Conservation (phyloP, 2,329 filamentous ascomycete species). For the Paraphoma sp. region DNA sequence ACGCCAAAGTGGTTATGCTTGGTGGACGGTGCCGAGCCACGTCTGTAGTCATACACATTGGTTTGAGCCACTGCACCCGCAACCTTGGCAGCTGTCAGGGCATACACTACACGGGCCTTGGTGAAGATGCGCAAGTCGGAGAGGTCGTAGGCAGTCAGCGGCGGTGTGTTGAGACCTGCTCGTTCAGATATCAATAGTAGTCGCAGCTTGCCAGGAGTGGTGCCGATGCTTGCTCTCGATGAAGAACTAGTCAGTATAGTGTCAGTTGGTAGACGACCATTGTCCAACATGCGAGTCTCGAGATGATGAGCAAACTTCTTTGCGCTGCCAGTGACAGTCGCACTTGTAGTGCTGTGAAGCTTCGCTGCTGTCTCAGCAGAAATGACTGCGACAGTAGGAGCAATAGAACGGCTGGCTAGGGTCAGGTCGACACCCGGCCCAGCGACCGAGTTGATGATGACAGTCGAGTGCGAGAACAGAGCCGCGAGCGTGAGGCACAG, state of each 20-base stretch:
- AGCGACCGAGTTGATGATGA: constrained; percentile 89
- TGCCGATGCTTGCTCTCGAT: constrained; percentile 65
- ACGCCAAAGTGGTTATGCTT: constrained; percentile 76
- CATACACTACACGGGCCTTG: constrained; percentile 81
- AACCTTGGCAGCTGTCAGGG: constrained; percentile 80
- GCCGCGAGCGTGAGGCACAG: constrained; percentile 81
- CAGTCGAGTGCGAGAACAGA: constrained; percentile 81
- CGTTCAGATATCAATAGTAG: constrained; percentile 81
- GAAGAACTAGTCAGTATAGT: constrained; percentile 68
- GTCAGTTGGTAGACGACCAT: constrained; percentile 75
- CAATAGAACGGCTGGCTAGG: constrained; percentile 74
- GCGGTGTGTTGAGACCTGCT: constrained; percentile 65
- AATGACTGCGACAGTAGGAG: constrained; percentile 82
- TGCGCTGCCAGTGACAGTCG: constrained; percentile 66
- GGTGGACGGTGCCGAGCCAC: constrained; percentile 49
- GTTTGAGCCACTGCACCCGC: constrained; percentile 90
- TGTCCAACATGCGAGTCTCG: constrained; percentile 72
- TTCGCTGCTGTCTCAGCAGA: constrained; percentile 75
- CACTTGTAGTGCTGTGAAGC: constrained; percentile 68
- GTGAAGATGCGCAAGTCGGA: constrained; percentile 85
- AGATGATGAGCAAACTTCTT: constrained; percentile 74
- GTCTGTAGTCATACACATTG: constrained; percentile 83
- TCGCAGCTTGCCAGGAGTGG: constrained; percentile 75
- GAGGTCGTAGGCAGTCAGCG: constrained; percentile 72
- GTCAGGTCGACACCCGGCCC: constrained; percentile 73